Base-by-base conservation (phyloP, 768 basidiomycete genomes). In the Crepidotus variabilis region DNA sequence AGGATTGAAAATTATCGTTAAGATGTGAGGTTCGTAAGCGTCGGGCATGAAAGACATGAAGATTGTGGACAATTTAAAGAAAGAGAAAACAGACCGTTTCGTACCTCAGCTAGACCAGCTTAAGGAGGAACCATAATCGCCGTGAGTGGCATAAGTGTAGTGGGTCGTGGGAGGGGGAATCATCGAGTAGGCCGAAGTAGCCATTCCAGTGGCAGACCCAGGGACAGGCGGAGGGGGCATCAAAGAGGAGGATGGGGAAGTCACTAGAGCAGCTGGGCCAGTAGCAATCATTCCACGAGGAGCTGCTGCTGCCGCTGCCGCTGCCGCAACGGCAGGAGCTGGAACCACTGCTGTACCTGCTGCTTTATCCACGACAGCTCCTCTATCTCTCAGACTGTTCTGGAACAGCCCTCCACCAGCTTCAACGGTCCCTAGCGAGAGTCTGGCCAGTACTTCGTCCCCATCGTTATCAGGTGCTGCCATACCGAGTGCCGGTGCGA, bases 321-420 rank as follows among this genome's bases (percentile, higher is more conserved):
- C 39, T 43, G 39, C 18, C 4, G 39, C 14, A 43, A 43, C 39
- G 39, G 28, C 28, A 8, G 28, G 28, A 28, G 28, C 28, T 28
- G 39, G 18, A 16, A 43, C 18, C 4, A 43, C 18, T 11, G 39
- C 13, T 43, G 13, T 43, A 11, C 39, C 39, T 16, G 39, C 13
- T 11, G 39, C 39, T 20, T 43, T 3, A 14, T 43, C 39, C 11
- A 43, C 13, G 5, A 43, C 39, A 43, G 39, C 39, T 43, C 39
- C 39, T 43, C 39, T 14, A 14, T 43, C 39, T 11, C 39, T 43
- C 39, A 43, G 11, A 20, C 39, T 43, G 5, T 14, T 16, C 11
- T 43, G 39, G 39, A 51, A 56, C 13, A 56, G 33, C 18, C 55
- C 55, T 7, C 55, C 55, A 3, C 49, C 55, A 21, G 50, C 32